phyloP scores from a whole-genome alignment of 1,284 basidiomycete genomes.

The Sporisorium graminicola region DNA sequence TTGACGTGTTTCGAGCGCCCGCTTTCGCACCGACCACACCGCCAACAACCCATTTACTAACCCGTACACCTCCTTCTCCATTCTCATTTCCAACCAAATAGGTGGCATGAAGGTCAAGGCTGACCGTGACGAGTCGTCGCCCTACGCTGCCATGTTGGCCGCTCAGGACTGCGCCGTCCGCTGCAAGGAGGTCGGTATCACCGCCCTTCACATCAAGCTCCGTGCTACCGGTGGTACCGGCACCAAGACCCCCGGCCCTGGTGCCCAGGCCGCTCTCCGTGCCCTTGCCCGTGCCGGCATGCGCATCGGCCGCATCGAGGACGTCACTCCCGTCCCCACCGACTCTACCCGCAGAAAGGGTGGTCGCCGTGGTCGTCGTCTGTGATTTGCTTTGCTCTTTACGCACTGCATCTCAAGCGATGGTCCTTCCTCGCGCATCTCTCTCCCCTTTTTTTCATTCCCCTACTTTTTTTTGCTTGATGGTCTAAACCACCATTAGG shows the following conservation, averaged over 20 bases:
- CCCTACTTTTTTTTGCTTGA: slow-evolving; percentile 19
- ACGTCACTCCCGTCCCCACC: slow-evolving; percentile 94
- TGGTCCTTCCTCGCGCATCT: slow-evolving; percentile 2
- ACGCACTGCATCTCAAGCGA: slow-evolving; percentile 10
- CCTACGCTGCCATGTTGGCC: slow-evolving; percentile 99
- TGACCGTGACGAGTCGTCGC: slow-evolving; percentile 98
- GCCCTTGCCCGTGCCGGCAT: slow-evolving; percentile 98
- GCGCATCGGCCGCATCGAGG: slow-evolving; percentile 94
- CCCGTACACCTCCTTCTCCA: not conserved
- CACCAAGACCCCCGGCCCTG: slow-evolving; percentile 98
- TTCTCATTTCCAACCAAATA: slow-evolving; percentile 62
- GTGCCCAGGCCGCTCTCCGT: slow-evolving; percentile 97
- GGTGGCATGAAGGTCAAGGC: slow-evolving; percentile 99
- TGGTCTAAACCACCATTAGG: slow-evolving; percentile 20
- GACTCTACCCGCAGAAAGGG: slow-evolving; percentile 99
- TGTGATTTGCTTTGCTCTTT: slow-evolving; percentile 71
- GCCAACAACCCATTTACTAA: slow-evolving; percentile 8
- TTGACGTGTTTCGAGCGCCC: slow-evolving; percentile 4
- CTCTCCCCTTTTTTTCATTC: not conserved
- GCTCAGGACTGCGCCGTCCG: slow-evolving; percentile 95
- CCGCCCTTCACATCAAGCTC: slow-evolving; percentile 96
- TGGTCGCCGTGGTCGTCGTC: slow-evolving; percentile 99
- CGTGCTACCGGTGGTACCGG: slow-evolving; percentile 98
- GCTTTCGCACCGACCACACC: not conserved
- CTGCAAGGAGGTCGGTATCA: slow-evolving; percentile 99